Evolutionary conservation across 164 flowering plant species (phyloP), one percentile per base, ranked within the genome.

Genomic region (Aristolochia fimbriata): DNA sequence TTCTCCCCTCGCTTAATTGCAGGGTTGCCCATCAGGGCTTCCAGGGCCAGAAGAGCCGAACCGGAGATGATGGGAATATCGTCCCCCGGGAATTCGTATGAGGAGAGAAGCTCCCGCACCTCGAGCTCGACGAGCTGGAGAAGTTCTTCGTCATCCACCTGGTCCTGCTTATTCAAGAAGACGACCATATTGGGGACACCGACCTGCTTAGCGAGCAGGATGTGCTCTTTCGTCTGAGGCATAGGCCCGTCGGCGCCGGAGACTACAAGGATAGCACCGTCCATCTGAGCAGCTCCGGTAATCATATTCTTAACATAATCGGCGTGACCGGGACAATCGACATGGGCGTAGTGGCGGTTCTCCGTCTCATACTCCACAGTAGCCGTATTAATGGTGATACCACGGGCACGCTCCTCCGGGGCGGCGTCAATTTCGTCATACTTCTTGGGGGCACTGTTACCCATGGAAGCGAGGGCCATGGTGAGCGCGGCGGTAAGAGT

Each of bases 111-210:
- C 64, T 62, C 76, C n/a, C 76, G 55, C 7, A 73, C 77, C 72
- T 71, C 77, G 24, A 71, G 65, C 37, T 74, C 74, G 15, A 71
- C 74, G 15, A 74, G 51, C 52, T 71, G 68, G 20, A 74, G 70
- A 1, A 74, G 65, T 61, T 74, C 77, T 61, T 68, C 74, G 49
- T 71, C 74, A 43, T 71, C 74, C 21, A 74, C 77, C 56, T 74
- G 74, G 51, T 74, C 74, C 49, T 74, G 74, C 64, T 74, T 74
- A 65, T 74, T 71, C 37, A 74, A 56, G 62, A 74, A 74, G 9
- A 74, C 74, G 11, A 74, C 78, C 78, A 71, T 71, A 31, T 68
- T 74, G 37, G 77, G 77, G 16, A 74, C 77, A 6, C 74, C 77
- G 3, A 74, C 77, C 67, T 74, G 77, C 65, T 74, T 74, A 15